Percentiles rank a stretch among this genome's conserved stretches.
These are phyloP conservation scores for Arthroderma uncinatum DNA, from an alignment of 2,329 filamentous ascomycete species.

Conservation along the genomic window DNA sequence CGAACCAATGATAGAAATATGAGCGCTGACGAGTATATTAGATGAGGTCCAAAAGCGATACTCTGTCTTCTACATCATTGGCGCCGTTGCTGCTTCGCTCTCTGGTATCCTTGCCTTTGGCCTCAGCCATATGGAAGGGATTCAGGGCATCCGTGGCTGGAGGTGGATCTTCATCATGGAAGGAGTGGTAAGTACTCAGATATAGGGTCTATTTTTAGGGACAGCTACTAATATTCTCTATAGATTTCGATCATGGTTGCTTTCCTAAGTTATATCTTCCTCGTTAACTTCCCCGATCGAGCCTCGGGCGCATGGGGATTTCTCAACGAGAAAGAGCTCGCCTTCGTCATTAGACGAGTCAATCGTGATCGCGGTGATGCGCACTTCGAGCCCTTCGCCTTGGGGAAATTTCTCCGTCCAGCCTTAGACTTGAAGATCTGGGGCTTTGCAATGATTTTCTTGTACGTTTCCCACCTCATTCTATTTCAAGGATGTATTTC, in stretches of 20 bases:
- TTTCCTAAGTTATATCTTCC: slow-evolving; percentile 23
- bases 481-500: background rate
- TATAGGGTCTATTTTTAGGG: background rate
- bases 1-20: background rate
- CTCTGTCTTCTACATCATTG: slow-evolving; percentile 41
- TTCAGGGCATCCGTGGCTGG: slow-evolving; percentile 37
- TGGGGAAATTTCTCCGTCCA: slow-evolving; percentile 38
- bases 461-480: slow-evolving; percentile 17
- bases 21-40: background rate
- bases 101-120: slow-evolving; percentile 38
- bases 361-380: slow-evolving; percentile 45
- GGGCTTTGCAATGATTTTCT: slow-evolving; percentile 45
- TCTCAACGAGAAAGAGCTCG: slow-evolving; percentile 31
- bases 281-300: slow-evolving; percentile 30
- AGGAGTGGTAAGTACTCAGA: slow-evolving; percentile 23
- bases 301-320: slow-evolving; percentile 26
- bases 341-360: slow-evolving; percentile 42
- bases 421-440: slow-evolving; percentile 44
- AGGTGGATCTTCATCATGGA: slow-evolving; percentile 49
- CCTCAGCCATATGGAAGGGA: slow-evolving; percentile 34
- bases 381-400: slow-evolving; percentile 37
- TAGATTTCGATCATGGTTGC: slow-evolving; percentile 20
- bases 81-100: slow-evolving; percentile 38
- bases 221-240: background rate
- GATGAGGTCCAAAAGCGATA: slow-evolving; percentile 31